These are phyloP conservation scores for Backusella macrospora DNA, from an alignment of 192 early-diverging fungal genomes.

Conservation along the genomic window DNA sequence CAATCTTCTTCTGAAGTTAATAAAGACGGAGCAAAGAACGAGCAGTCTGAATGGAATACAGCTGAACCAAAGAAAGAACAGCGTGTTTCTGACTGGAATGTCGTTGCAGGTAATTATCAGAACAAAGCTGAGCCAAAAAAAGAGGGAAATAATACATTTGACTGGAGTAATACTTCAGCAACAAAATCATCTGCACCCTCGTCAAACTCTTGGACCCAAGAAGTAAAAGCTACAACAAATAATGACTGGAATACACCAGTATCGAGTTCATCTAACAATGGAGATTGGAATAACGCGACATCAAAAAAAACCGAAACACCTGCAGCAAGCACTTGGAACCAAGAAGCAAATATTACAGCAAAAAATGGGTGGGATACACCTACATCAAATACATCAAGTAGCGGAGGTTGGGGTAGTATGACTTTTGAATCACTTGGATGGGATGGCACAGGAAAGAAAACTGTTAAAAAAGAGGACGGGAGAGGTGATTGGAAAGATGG, in stretches of 20 bases:
- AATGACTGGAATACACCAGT: background rate
- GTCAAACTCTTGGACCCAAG: background rate
- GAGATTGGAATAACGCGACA: background rate
- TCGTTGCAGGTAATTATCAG: background rate
- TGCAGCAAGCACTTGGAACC: background rate
- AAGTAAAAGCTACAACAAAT: background rate
- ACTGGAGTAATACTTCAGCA: background rate
- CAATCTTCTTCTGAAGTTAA: background rate
- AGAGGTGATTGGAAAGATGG: slow-evolving; percentile 29
- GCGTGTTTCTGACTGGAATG: background rate
- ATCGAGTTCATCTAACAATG: background rate
- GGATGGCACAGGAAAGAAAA: slow-evolving; percentile 17
- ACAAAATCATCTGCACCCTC: background rate
- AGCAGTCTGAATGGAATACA: background rate
- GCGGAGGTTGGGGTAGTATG: slow-evolving; percentile 14
- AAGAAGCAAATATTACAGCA: background rate
- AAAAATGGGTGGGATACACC: background rate
- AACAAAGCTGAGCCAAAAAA: background rate
- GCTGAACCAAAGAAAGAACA: background rate
- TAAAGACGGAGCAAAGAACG: too few relatives aligned
- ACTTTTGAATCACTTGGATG: slow-evolving; percentile 13
- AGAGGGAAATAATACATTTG: background rate
- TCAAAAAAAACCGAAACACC: slow-evolving; percentile 1
- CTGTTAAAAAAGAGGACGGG: slow-evolving; percentile 14
- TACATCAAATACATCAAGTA: background rate